Evolutionary conservation across 108 stramenopile genomes (phyloP), one percentile per base, ranked within the genome.

Genomic region (Skeletonema grethae): DNA sequence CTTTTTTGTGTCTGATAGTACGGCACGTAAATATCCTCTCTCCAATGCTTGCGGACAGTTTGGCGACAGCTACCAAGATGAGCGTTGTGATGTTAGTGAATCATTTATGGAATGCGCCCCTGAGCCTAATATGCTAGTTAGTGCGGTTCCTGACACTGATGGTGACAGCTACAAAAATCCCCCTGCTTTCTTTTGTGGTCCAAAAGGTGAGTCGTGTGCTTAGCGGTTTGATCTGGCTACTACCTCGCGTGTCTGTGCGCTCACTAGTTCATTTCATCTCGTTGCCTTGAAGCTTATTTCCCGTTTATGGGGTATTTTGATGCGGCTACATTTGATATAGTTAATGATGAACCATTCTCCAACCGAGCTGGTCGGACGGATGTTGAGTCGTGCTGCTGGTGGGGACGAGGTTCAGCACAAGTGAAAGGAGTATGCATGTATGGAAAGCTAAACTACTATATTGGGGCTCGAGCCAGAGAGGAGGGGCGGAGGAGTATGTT

Each of bases 151-250:
- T 13, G 70, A 31, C 18, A 71, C 70, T 9, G 53, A 50, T 53
- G 22, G 22, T 16, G 22, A 8, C 0, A 53, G 50, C 22, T 53
- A 53, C 50, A 53, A 53, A 22, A 8, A 53, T 18, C 80, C 80
- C 24, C 75, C 75, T 9, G 75, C 80, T 16, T 71, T 81, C 59
- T 71, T 71, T 25, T 81, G 80, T 45, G 80, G 73, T 7, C 80
- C 80, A 13, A 65, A 55, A 35, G 36, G 35, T 53, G 22, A 53
- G 50, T 53, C 50, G 22, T 53, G 22, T 6, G 50, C 20, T 8
- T 8, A n/a, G 22, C 22, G 20, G 8, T 22, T 53, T n/a, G 0
- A 43, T 43, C 41, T 43, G 15, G 3, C 15, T 15, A 15, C 39
- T n/a, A 43, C 8, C 2, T 24, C 22, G 22, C 4, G 8, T 53